Evolutionary conservation across 139 green algal species (phyloP), one percentile per base, ranked within the genome.

Genomic region (Pseudopediastrum boryanum): DNA sequence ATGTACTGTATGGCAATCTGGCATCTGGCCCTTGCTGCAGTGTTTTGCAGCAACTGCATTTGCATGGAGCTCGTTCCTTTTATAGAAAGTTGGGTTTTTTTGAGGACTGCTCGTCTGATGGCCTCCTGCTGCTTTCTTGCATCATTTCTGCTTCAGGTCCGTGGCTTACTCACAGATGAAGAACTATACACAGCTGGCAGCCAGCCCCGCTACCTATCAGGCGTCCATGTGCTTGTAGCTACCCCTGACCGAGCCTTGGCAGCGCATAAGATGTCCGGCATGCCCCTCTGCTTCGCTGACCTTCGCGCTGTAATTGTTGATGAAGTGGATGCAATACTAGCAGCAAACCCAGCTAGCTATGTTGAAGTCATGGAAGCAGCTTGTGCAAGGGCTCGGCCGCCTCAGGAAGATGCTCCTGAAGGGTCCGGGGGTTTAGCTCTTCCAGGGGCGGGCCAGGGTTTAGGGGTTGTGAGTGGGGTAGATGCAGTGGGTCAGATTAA

Each of bases 101-200:
- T n/a, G n/a, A n/a, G n/a, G n/a, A n/a, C n/a, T n/a, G 6, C 54
- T 70, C 6, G 62, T 48, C 62, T 48, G 13, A 5, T 16, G n/a
- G 33, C 29, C 25, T 70, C 6, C 29, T 70, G 62, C 13, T 19
- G 12, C 31, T 23, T 42, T 43, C 62, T n/a, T n/a, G n/a, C n/a
- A n/a, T n/a, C n/a, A n/a, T n/a, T 0, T 80, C 10, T 8, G 42
- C 0, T 66, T 27, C 85, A 94, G 89, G 90, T 96, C 12, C 86
- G 83, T 31, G 92, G 92, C 7, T 41, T 96, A n/a, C 76, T 97
- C 78, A 90, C 90, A 77, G 88, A 93, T 43, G 89, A 95, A 80
- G 89, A 95, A 78, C 85, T 91, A 56, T 80, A 85, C 19, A 84
- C 29, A 35, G 2, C 62, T 50, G 16, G 64, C 16, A 10, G 59